A percentile compares a stretch with the other conserved stretches of the same genome.
Evolutionary conservation across 2,329 filamentous ascomycete genomes (phyloP).

Genomic region (Neocucurbitaria cava): DNA sequence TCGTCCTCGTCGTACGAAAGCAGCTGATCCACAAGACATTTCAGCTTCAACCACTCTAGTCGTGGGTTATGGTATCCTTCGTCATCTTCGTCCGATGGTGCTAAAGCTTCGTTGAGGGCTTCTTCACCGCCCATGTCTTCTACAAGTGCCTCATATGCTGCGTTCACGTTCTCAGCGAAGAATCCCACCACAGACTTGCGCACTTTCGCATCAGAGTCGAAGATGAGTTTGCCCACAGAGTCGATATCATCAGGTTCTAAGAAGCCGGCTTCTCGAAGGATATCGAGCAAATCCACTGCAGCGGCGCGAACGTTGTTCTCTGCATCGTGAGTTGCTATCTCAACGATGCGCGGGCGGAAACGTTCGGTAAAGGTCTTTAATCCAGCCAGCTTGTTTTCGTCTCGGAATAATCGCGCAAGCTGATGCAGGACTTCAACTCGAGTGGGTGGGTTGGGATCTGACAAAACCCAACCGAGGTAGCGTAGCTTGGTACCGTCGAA

Average conservation of each 20-base stretch:
- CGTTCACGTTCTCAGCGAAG: conserved; percentile 86
- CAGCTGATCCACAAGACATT: conserved; percentile 85
- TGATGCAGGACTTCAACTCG: conserved; percentile 88
- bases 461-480: conserved; percentile 95
- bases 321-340: conserved; percentile 88
- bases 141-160: conserved; percentile 77
- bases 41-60: conserved; percentile 87
- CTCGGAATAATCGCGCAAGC: conserved; percentile 78
- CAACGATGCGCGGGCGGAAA: conserved; percentile 84
- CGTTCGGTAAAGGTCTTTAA: conserved; percentile 92
- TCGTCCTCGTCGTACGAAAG: conserved; percentile 78
- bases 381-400: conserved; percentile 75
- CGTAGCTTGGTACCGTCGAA: conserved; percentile 89
- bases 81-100: conserved; percentile 73
- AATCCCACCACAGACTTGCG: conserved; percentile 90
- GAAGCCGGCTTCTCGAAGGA: conserved; percentile 81
- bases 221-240: conserved; percentile 83
- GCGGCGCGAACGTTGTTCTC: conserved; percentile 81
- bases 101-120: conserved; percentile 75
- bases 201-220: conserved; percentile 83
- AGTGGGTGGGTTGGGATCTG: conserved; percentile 76
- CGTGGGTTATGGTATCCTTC: conserved; percentile 77
- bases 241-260: conserved; percentile 93
- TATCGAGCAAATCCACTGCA: conserved; percentile 81
- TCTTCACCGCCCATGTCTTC: conserved; percentile 87